These are phyloP conservation scores for Chenopodium suecicum DNA, from an alignment of 148 eudicot species.

Conservation along the genomic window DNA sequence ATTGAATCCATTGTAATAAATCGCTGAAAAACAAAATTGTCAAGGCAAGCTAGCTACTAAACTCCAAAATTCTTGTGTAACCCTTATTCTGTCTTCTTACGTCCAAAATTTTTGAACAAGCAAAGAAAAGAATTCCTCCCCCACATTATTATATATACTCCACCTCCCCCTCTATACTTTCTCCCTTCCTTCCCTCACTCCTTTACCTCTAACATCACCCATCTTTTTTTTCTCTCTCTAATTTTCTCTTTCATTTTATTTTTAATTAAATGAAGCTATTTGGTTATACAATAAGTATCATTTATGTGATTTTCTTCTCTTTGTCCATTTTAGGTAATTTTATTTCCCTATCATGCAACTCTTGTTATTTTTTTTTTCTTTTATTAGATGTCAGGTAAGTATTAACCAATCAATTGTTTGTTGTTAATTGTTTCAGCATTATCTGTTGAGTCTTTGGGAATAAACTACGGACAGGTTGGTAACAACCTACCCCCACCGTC, in stretches of 20 bases:
- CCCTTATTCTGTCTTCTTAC: neutral
- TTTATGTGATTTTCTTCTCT: constrained; percentile 13
- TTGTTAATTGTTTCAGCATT: neutral
- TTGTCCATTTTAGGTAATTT: constrained; percentile 23
- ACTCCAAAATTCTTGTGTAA: constrained; percentile 16
- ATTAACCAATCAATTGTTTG: neutral
- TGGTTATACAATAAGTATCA: neutral
- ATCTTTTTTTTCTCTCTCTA: neutral
- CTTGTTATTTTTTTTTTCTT: neutral
- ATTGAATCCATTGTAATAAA: neutral
- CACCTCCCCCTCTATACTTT: constrained; percentile 14
- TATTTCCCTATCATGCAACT: neutral
- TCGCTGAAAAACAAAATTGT: constrained; percentile 7
- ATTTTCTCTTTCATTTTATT: neutral
- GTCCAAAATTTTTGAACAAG: constrained; percentile 22
- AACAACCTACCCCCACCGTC: constrained; percentile 70
- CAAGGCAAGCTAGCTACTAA: constrained; percentile 26
- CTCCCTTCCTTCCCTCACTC: neutral
- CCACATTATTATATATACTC: constrained; percentile 15
- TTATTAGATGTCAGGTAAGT: constrained; percentile 10
- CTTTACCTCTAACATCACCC: neutral
- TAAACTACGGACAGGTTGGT: constrained; percentile 76
- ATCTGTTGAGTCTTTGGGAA: constrained; percentile 47
- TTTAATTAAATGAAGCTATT: constrained; percentile 22
- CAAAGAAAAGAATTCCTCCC: constrained; percentile 27